Base-by-base conservation (phyloP, 441 rosid species). In the California macrophylla region DNA sequence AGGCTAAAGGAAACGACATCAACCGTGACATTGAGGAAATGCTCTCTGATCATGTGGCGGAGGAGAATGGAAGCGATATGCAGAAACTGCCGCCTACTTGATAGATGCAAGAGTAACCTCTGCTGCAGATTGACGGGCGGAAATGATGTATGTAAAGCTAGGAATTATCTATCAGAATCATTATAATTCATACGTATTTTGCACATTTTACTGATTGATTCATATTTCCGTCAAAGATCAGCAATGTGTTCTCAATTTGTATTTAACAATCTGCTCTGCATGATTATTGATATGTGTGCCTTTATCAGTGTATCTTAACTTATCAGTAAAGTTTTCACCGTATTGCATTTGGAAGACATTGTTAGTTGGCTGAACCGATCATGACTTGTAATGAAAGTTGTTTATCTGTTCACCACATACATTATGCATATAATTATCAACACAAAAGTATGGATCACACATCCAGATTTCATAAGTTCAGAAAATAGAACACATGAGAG, bases 1-100 rank as follows among this genome's bases (percentile, higher is more conserved):
- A 86, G 90, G 89, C 75, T 6, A 83, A 76, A 79, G 90, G 82
- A 67, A 84, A 77, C 72, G 74, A 78, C 45, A 79, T 89, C 45
- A 89, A 89, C 66, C 68, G 68, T 68, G 32, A 72, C 12, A 3
- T 83, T 0, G 77, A 83, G 73, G 79, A 78, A 73, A 75, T 86
- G 73, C 80, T 87, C 10, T 54, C 61, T 4, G 12, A 18, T 21
- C 25, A 25, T 20, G 12, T 15, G 52, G 12, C 61, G 3, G 25
- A 54, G 24, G 61, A 21, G 25, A 54, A 54, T 54, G 61, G 4
- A 6, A 54, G 21, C 24, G 23, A 50, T 50, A 8, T 20, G 12
- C 9, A 50, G 23, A 20, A 50, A 50, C 58, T 6, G 23, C 21
- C 24, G n/a, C 24, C 12, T 7, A 4, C 25, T 54, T 21, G 25